Base-by-base conservation (phyloP, 176 grass and related monocot species). In the Carex kokanica region DNA sequence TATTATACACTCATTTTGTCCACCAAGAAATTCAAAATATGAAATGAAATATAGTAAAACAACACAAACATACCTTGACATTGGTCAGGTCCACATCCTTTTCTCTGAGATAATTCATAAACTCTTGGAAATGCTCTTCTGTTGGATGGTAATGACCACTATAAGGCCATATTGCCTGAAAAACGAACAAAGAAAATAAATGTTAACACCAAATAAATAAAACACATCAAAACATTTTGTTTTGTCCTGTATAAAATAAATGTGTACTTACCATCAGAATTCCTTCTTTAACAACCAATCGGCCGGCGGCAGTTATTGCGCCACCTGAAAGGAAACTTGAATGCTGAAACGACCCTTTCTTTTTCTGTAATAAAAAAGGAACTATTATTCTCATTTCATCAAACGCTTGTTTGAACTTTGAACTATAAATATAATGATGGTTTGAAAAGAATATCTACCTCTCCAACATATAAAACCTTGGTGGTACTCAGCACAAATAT, bases 301-400 rank as follows among this genome's bases (percentile, higher is more conserved):
- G 88, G 27, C 97, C 97, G 14, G 97, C 93, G 18, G 93, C 83
- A 72, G 79, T 93, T 85, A 95, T 96, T 5, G 97, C 93, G 66
- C 89, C 97, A 45, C 94, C 94, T 27, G 94, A 57, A 15, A 97
- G 89, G 84, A 97, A 97, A 40, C 94, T 97, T 0, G 94, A 97
- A 83, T 97, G 94, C 25, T 97, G 94, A 90, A 99, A 99, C 1
- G 86, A 90, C 0, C 97, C 97, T 88, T 96, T 99, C 91, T 90
- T 93, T 83, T 99, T 99, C 97, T 99, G 97, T 63, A 25, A 53
- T 40, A 56, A 69, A 15, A 29, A 55, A 49, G 41, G 1, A 68
- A 70, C 25, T 24, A 3, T 71, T 77, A 77, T 75, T 77, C 14
- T 16, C 6, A 77, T 54, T 55, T 54, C 24, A 29, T 18, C 1